Conservation (phyloP, 1,284 basidiomycete genomes). For the Apiotrichum laibachii region DNA sequence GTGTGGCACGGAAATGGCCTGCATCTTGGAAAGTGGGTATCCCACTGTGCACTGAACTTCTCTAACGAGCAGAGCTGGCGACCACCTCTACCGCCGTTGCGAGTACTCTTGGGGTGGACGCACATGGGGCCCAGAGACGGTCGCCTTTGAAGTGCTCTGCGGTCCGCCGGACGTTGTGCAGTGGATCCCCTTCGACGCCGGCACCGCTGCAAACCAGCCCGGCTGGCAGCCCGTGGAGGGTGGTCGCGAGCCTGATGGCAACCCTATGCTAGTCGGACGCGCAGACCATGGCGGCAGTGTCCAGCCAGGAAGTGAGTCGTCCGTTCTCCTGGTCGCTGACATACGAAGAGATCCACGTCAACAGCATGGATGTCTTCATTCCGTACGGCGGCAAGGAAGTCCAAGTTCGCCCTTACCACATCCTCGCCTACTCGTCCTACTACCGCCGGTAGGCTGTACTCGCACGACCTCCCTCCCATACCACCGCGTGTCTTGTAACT, state of each 20-base stretch:
- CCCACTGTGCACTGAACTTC: neutral
- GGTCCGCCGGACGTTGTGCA: constrained; percentile 40
- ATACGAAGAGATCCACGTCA: constrained; percentile 35
- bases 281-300: constrained; percentile 39
- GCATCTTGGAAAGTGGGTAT: constrained; percentile 47
- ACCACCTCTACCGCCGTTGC: constrained; percentile 37
- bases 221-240: constrained; percentile 47
- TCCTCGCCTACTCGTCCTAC: constrained; percentile 30
- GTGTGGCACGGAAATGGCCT: constrained; percentile 46
- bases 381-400: constrained; percentile 47
- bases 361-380: constrained; percentile 48
- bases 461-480: no score
- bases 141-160: constrained; percentile 47
- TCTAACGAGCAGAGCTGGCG: constrained; percentile 32
- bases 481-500: no score
- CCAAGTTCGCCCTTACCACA: constrained; percentile 41
- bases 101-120: constrained; percentile 43
- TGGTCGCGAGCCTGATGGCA: constrained; percentile 41
- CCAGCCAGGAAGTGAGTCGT: constrained; percentile 44
- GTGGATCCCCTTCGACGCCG: constrained; percentile 45
- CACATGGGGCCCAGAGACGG: constrained; percentile 12
- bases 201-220: constrained; percentile 31
- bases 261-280: constrained; percentile 40
- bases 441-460: neutral
- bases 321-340: constrained; percentile 4